Evolutionary conservation across 2,329 filamentous ascomycete genomes (phyloP), one percentile per base, ranked within the genome.

Genomic region (Fusarium proliferatum): DNA sequence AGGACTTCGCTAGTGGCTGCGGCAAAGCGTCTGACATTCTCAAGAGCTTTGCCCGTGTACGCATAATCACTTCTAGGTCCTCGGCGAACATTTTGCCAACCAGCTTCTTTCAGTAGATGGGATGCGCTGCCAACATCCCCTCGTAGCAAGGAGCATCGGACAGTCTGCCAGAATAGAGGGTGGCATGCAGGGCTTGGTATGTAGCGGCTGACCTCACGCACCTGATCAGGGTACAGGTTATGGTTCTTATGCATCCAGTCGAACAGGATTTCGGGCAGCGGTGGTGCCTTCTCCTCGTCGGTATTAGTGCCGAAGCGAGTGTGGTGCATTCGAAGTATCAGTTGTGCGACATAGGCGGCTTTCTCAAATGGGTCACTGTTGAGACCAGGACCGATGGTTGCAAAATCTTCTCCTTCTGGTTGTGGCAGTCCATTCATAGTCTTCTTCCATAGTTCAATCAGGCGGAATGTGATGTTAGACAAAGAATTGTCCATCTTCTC

Each of bases 231-330:
- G 76, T 93, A 93, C 33, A 92, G 88, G 71, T 93, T 90, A 79
- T 97, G 94, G 78, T 94, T 89, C 21, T 87, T 86, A 61, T 93
- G 88, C 72, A 97, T 86, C 96, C 96, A 98, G 76, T 93, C 89
- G 70, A 98, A 91, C 19, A 98, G 85, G 21, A 95, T 88, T 78
- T 92, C 91, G 2, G 96, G 94, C 23, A 97, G 85, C 1, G 93
- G 88, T 5, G 86, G 85, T 3, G 80, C 79, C 74, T 85, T 83
- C 38, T 81, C 82, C 13, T 83, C 80, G 38, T 81, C 82, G 16
- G 76, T 79, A 28, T 83, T 78, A 42, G 75, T 80, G 21, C 83
- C 77, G 67, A 85, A 85, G 19, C 88, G 84, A 15, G 87, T 88
- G 81, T 97, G 94, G 76, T 95, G 92, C 63, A 98, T 88, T 70